Base-by-base conservation (phyloP, 78 protist species). In the Dictyostelium brefeldianum region DNA sequence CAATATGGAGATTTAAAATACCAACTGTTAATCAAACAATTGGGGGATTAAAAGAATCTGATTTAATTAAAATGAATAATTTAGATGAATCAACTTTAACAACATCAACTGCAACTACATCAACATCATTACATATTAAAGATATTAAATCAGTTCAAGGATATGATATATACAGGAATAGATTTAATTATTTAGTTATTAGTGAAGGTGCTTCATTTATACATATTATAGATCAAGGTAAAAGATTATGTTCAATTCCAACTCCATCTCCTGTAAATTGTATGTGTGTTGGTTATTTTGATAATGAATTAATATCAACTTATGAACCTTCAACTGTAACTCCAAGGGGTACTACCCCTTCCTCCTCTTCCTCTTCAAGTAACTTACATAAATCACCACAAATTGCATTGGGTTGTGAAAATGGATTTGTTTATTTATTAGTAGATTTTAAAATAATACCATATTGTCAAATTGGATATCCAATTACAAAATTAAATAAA, bases 401-500 rank as follows among this genome's bases (percentile, higher is more conserved):
- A 64, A 47, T 87, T 12, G 80, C 81, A 43, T 51, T 87, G 17
- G 93, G 93, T 15, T 78, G 93, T 77, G 93, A 87, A 43, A 87
- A 87, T 87, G 93, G 93, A 14, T 64, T 27, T 48, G 65, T 87
- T 14, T 87, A 87, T 64, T 47, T 87, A 47, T 22, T 87, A 1
- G 59, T 41, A 8, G 84, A 87, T 31, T 78, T 77, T 47, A 87
- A 87, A 54, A 22, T 87, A 8, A 14, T 51, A n/a, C 47, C 31
- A 6, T 87, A 87, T 77, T 74, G 78, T 65, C 64, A 87, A 51
- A 47, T 87, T 50, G 93, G 93, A 29, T 87, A 77, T 51, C 83
- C 93, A 27, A 64, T 87, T 4, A 77, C 93, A 41, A n/a, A 47
- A 11, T 27, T 84, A 20, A 51, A 59, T 18, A 84, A 27, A 59